These are phyloP conservation scores for Gynandropsis gynandra DNA, from an alignment of 345 rosid species.

Conservation along the genomic window DNA sequence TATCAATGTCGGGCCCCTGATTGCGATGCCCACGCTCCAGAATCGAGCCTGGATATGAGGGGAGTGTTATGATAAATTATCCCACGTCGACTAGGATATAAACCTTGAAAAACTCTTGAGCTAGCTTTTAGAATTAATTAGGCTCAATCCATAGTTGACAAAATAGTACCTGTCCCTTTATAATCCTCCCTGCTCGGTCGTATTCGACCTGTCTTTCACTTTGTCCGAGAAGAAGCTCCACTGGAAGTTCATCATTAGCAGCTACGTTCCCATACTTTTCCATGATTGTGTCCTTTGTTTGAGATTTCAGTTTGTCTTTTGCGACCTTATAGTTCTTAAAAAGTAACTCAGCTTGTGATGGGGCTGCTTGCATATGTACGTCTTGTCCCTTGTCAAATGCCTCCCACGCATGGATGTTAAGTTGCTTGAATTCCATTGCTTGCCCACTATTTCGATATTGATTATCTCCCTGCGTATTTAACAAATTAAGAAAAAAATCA, in stretches of 20 bases:
- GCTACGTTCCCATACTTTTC: constrained; percentile 51
- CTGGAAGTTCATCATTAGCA: constrained; percentile 37
- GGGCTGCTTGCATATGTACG: constrained; percentile 49
- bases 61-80: too few species aligned
- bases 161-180: constrained; percentile 41
- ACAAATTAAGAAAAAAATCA: neutral
- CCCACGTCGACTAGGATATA: too few species aligned
- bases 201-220: constrained; percentile 51
- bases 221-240: constrained; percentile 44
- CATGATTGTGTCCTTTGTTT: constrained; percentile 32
- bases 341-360: constrained; percentile 47
- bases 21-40: too few species aligned
- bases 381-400: constrained; percentile 52
- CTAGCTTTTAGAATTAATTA: too few species aligned
- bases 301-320: constrained; percentile 36
- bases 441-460: constrained; percentile 49
- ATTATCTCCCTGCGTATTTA: constrained; percentile 38
- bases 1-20: too few species aligned
- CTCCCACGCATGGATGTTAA: constrained; percentile 42
- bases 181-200: constrained; percentile 42
- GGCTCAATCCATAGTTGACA: too few species aligned
- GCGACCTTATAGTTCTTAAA: constrained; percentile 30
- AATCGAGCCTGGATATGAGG: too few species aligned
- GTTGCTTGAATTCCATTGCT: constrained; percentile 50
- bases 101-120: too few species aligned